Evolutionary conservation across 1,284 basidiomycete species (phyloP).

Genomic region (Omphalotus olearius): DNA sequence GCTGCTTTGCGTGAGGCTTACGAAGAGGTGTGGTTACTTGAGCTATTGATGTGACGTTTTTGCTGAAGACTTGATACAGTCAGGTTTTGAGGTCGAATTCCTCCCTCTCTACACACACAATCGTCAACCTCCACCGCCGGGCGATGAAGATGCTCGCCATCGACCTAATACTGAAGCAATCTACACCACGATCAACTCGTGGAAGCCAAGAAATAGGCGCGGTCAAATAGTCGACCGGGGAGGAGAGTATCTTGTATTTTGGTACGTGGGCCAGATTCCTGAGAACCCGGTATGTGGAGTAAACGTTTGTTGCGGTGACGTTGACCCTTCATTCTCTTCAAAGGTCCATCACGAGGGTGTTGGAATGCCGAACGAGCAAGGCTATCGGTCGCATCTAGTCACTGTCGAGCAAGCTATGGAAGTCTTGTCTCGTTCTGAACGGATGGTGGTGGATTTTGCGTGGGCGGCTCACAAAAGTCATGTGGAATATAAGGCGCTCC

Average conservation of each 20-base stretch:
- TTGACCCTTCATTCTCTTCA: no score
- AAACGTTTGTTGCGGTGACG: not conserved
- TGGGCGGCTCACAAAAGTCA: not conserved
- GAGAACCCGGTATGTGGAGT: conserved; percentile 41
- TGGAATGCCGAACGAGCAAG: conserved; percentile 51
- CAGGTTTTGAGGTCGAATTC: conserved; percentile 48
- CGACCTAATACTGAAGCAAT: conserved; percentile 42
- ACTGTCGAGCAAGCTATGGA: conserved; percentile 26
- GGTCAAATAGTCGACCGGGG: conserved; percentile 21
- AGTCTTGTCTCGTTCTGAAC: conserved; percentile 20
- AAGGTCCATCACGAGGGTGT: conserved; percentile 45
- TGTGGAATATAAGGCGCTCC: not conserved
- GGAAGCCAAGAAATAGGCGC: conserved; percentile 20
- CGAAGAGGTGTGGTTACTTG: conserved; percentile 49
- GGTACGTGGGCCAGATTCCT: conserved; percentile 49
- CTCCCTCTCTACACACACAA: conserved; percentile 39
- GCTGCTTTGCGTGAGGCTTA: conserved; percentile 59
- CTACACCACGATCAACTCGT: conserved; percentile 33
- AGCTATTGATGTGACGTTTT: conserved; percentile 1
- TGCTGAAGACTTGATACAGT: conserved; percentile 27
- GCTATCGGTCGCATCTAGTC: conserved; percentile 36
- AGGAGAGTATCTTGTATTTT: conserved; percentile 48
- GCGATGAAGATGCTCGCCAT: conserved; percentile 10
- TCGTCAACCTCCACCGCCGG: conserved; percentile 35
- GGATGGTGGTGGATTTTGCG: conserved; percentile 26